Conservation (phyloP, 768 basidiomycete genomes). For the Hortiboletus flavorubellus region DNA sequence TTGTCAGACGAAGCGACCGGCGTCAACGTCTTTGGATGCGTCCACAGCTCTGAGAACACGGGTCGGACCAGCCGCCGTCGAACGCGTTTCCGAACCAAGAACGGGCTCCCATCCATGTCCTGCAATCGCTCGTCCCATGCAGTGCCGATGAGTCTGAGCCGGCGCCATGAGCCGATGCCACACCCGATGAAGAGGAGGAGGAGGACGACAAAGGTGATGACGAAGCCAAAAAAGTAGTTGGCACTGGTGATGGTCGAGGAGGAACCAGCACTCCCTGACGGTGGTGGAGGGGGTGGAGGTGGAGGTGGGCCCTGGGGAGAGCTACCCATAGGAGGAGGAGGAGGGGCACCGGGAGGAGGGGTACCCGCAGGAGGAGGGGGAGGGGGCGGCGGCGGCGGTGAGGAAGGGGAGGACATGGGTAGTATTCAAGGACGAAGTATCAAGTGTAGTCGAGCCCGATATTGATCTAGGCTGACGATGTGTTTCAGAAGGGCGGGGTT, state of each 20-base stretch:
- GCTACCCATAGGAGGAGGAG: background rate
- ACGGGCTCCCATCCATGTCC: constrained; percentile 9
- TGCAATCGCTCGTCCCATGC: constrained; percentile 22
- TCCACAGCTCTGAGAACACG: constrained; percentile 21
- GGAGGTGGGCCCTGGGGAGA: background rate
- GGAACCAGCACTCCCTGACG: background rate
- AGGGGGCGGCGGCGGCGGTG: background rate
- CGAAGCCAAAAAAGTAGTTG: constrained; percentile 35
- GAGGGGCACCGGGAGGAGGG: background rate
- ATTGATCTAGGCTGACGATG: constrained; percentile 8
- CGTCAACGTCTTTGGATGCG: background rate
- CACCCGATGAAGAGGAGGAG: constrained; percentile 51
- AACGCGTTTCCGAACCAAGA: constrained; percentile 10
- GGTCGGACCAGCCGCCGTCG: constrained; percentile 19
- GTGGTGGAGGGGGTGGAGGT: background rate
- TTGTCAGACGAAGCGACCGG: background rate
- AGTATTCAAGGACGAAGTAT: background rate
- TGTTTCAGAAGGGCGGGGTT: constrained; percentile 18
- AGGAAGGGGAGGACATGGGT: constrained; percentile 13
- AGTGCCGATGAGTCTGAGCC: constrained; percentile 24
- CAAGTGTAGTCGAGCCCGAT: background rate
- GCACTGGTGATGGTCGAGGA: constrained; percentile 8
- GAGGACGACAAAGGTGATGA: constrained; percentile 32
- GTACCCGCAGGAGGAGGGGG: background rate
- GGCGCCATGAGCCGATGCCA: constrained; percentile 45